Evolutionary conservation across 257 asterid species (phyloP).

Genomic region (Verbascum thapsus): DNA sequence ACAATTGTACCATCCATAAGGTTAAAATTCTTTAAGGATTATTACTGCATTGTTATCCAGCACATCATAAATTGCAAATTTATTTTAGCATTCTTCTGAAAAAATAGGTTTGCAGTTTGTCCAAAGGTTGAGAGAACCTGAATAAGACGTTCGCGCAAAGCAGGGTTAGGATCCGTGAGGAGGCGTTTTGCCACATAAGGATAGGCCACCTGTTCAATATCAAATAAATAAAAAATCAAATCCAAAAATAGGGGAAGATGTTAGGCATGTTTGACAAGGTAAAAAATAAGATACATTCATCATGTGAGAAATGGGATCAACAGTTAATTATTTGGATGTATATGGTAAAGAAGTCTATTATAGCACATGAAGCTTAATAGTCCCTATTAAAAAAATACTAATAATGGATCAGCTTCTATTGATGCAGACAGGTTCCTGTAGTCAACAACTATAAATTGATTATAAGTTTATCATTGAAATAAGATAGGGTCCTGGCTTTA

Average conservation of each 20-base stretch:
- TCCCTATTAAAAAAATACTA: conserved; percentile 8
- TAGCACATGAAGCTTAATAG: conserved; percentile 7
- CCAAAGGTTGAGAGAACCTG: conserved; percentile 56
- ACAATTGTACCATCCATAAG: neutral
- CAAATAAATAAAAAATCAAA: conserved; percentile 12
- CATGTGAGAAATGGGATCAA: conserved; percentile 26
- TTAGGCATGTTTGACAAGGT: conserved; percentile 25
- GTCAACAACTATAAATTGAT: conserved; percentile 4
- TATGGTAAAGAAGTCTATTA: conserved; percentile 13
- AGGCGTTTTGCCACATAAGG: conserved; percentile 98
- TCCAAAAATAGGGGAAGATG: conserved; percentile 12
- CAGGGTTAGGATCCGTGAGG: conserved; percentile 98
- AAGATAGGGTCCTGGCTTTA: neutral
- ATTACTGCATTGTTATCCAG: neutral
- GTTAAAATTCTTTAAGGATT: neutral
- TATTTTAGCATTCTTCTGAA: conserved; percentile 3
- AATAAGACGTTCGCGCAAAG: conserved; percentile 92
- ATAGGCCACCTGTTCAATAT: conserved; percentile 84
- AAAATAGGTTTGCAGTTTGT: neutral
- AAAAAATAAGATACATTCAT: conserved; percentile 22
- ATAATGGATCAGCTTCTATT: conserved; percentile 7
- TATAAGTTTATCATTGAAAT: neutral
- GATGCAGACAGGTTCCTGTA: neutral
- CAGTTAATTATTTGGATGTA: neutral
- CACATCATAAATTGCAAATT: neutral